Conservation (phyloP, 2,329 filamentous ascomycete species). For the Blastomyces silverae region DNA sequence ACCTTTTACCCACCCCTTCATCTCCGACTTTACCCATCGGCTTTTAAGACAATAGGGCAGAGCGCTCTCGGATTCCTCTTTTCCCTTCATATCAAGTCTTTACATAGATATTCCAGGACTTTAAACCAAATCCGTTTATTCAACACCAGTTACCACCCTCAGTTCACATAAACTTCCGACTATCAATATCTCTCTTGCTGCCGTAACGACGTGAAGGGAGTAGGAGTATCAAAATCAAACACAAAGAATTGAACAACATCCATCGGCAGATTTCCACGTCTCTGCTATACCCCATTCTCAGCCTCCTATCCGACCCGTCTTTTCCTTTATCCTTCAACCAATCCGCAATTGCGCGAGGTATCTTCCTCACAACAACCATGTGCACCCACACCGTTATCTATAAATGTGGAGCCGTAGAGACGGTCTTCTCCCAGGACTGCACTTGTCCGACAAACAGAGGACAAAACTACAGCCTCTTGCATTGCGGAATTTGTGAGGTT, state of each 20-base stretch:
- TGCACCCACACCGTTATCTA: slow-evolving; percentile 22
- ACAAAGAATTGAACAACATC: background rate
- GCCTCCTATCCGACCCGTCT: background rate
- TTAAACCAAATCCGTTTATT: background rate
- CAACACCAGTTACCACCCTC: background rate
- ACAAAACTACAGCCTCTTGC: slow-evolving; percentile 16
- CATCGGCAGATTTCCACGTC: background rate
- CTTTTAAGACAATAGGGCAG: background rate
- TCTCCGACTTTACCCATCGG: too few species aligned
- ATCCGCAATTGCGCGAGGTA: background rate
- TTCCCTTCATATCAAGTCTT: background rate
- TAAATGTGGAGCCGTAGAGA: slow-evolving; percentile 22
- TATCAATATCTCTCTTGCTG: background rate
- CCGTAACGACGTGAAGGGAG: background rate
- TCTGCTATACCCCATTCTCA: background rate
- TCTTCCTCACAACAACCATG: slow-evolving; percentile 16
- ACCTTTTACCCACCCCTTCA: background rate
- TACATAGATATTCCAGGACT: background rate
- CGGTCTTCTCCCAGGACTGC: slow-evolving; percentile 21
- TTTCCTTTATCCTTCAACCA: background rate
- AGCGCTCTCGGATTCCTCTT: background rate
- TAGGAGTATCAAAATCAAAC: background rate
- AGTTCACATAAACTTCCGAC: background rate
- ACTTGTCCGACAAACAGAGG: slow-evolving; percentile 18
- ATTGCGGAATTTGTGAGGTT: slow-evolving; percentile 22